These are phyloP conservation scores for Torrubiella hemipterigena DNA, from an alignment of 2,329 filamentous ascomycete genomes.

Conservation along the genomic window DNA sequence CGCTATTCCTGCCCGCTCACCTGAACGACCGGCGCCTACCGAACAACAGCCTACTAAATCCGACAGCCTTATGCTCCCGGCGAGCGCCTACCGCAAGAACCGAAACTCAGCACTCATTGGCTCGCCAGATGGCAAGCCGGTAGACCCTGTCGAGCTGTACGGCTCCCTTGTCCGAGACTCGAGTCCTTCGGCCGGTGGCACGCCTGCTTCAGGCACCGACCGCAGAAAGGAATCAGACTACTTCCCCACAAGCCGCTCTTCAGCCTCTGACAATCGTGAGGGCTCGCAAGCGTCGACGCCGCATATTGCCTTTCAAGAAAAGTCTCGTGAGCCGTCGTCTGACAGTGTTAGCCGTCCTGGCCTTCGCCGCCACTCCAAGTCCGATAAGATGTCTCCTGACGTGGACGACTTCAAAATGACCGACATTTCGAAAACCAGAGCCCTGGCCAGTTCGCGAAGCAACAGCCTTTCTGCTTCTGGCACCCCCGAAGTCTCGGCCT, in stretches of 20 bases:
- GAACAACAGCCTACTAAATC: constrained; percentile 20
- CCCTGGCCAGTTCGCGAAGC: constrained; percentile 27
- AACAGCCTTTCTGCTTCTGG: constrained; percentile 29
- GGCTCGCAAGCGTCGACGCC: constrained; percentile 53
- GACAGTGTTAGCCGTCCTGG: constrained; percentile 42
- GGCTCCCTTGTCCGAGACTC: constrained; percentile 68
- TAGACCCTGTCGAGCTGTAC: constrained; percentile 57
- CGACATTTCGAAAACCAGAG: constrained; percentile 61
- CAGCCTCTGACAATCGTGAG: constrained; percentile 29
- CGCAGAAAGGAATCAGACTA: constrained; percentile 45
- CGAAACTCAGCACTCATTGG: constrained; percentile 57
- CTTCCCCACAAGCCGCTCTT: constrained; percentile 39
- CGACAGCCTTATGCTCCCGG: constrained; percentile 57
- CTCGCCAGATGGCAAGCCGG: constrained; percentile 30
- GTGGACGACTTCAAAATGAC: constrained; percentile 60
- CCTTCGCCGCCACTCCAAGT: constrained; percentile 36
- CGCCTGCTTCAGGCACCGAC: constrained; percentile 37
- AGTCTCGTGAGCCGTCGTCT: constrained; percentile 48
- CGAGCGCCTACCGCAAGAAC: constrained; percentile 67
- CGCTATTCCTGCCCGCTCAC: constrained; percentile 39
- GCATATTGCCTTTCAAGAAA: constrained; percentile 89
- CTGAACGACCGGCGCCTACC: constrained; percentile 34
- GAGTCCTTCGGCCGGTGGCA: constrained; percentile 43
- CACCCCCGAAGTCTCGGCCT: constrained; percentile 22
- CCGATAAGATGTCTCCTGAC: constrained; percentile 18